phyloP scores from a whole-genome alignment of 2,329 filamentous ascomycete species.

The Aspergillus arachidicola region DNA sequence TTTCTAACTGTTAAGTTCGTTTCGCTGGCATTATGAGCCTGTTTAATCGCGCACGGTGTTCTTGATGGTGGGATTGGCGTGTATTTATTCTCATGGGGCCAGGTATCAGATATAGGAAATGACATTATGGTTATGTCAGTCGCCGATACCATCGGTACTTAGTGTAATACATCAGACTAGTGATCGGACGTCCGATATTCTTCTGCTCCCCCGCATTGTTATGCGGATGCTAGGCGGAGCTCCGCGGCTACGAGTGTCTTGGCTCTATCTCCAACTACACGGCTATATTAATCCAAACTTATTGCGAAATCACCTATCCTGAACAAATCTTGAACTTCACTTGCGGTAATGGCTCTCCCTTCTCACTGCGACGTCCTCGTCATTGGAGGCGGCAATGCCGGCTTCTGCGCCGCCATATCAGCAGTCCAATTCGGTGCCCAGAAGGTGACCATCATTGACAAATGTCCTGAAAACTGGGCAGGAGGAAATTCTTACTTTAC shows the following conservation, averaged over 20 bases:
- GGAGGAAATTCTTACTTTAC: conserved; percentile 69
- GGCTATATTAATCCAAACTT: not conserved
- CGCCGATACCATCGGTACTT: not conserved
- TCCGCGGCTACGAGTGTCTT: not conserved
- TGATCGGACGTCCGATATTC: not conserved
- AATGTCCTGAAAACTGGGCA: conserved; percentile 59
- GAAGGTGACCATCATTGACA: conserved; percentile 60
- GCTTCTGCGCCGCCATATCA: conserved; percentile 62
- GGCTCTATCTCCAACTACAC: not conserved
- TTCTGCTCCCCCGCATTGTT: not conserved
- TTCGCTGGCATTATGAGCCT: conserved; percentile 13
- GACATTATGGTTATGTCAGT: conserved; percentile 7
- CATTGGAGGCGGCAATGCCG: conserved; percentile 66
- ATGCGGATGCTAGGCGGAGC: not conserved
- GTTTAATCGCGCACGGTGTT: conserved; percentile 17
- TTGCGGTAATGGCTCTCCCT: conserved; percentile 14
- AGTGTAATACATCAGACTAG: not conserved
- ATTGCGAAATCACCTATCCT: not conserved
- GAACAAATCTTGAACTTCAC: not conserved
- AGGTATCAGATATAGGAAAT: conserved; percentile 13
- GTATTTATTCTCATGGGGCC: conserved; percentile 9
- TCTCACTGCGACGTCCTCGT: conserved; percentile 49
- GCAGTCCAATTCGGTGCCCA: conserved; percentile 46
- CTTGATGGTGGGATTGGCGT: conserved; percentile 16
- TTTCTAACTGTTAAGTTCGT: not conserved